Evolutionary conservation across 139 green algal genomes (phyloP).

Genomic region (Chlamydomonas schloesseri): DNA sequence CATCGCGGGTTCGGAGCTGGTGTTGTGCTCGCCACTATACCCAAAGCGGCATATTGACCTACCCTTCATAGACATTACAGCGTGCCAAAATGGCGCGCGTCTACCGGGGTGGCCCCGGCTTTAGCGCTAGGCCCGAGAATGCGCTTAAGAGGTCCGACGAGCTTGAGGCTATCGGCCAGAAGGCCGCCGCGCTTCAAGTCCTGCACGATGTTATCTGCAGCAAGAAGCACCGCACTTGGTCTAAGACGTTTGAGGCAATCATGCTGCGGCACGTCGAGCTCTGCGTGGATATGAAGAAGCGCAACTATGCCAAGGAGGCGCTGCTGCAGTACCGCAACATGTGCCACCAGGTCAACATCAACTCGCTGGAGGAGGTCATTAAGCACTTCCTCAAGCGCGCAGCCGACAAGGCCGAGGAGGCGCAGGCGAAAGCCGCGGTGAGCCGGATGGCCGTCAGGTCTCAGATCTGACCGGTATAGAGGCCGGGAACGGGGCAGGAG

Average conservation of each 20-base stretch:
- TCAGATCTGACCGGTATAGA: no score
- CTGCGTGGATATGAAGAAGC: constrained; percentile 92
- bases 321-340: constrained; percentile 99
- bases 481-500: no score
- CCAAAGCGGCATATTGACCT: no score
- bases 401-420: constrained; percentile 90
- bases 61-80: background rate
- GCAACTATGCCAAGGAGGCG: constrained; percentile 96
- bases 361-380: constrained; percentile 97
- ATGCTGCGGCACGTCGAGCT: constrained; percentile 98
- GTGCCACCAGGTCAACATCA: constrained; percentile 96
- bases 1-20: no score
- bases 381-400: constrained; percentile 97
- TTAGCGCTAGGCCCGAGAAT: constrained; percentile 95
- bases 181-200: constrained; percentile 84
- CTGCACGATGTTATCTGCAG: constrained; percentile 97
- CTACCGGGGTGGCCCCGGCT: constrained; percentile 40
- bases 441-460: background rate
- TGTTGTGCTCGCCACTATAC: no score
- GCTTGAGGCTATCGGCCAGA: constrained; percentile 93
- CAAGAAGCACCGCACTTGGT: constrained; percentile 97
- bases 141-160: constrained; percentile 98
- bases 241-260: constrained; percentile 92
- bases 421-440: constrained; percentile 82
- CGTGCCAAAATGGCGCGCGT: constrained; percentile 21